These are phyloP conservation scores for Fusarium humuli DNA, from an alignment of 2,329 filamentous ascomycete species.

Conservation along the genomic window DNA sequence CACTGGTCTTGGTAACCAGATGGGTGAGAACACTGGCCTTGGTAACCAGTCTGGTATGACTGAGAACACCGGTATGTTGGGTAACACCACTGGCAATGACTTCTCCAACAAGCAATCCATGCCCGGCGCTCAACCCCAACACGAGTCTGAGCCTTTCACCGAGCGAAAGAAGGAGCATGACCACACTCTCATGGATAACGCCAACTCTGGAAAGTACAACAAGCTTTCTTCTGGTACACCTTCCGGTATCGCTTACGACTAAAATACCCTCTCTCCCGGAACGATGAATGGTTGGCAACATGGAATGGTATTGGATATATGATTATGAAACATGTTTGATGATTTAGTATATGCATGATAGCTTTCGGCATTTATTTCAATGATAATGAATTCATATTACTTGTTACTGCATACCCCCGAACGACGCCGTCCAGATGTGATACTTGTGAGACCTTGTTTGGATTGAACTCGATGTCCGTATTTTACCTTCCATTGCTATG, in stretches of 20 bases:
- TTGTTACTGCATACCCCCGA: neutral
- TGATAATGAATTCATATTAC: neutral
- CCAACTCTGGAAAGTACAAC: constrained; percentile 40
- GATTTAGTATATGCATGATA: neutral
- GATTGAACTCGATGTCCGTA: fast-evolving
- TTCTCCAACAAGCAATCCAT: neutral
- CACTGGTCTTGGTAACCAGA: neutral
- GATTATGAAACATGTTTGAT: neutral
- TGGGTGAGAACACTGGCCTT: neutral
- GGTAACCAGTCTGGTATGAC: neutral
- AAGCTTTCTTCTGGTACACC: constrained; percentile 37
- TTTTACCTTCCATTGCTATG: neutral
- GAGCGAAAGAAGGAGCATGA: neutral
- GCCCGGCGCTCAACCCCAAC: neutral
- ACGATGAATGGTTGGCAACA: neutral
- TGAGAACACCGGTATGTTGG: neutral
- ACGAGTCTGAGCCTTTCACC: neutral
- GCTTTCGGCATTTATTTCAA: neutral
- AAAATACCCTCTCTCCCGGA: neutral
- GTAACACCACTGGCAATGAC: neutral
- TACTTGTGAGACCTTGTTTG: neutral
- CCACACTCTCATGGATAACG: constrained; percentile 8
- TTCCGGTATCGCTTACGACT: constrained; percentile 22
- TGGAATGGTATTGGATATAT: neutral
- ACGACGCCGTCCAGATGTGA: neutral